These are phyloP conservation scores for Talaromyces sp. DNA, from an alignment of 2,329 filamentous ascomycete genomes.

Conservation along the genomic window DNA sequence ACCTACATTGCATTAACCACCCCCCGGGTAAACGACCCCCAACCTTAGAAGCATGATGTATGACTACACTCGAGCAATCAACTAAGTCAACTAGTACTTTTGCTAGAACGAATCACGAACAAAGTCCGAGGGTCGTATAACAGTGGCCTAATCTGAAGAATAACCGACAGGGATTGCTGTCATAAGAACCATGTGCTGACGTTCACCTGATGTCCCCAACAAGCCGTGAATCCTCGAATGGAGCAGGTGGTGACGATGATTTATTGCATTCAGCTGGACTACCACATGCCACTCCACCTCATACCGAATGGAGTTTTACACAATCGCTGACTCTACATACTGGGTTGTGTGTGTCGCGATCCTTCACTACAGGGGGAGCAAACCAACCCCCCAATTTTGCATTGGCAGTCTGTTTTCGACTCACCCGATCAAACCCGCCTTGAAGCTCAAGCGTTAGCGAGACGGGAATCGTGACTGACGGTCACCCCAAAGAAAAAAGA, in stretches of 20 bases:
- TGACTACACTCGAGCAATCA: background rate
- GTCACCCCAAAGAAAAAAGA: background rate
- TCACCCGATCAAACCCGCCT: background rate
- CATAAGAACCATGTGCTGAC: constrained; percentile 4
- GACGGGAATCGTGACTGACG: background rate
- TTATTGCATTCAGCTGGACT: background rate
- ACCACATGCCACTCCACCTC: background rate
- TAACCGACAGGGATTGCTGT: constrained; percentile 4
- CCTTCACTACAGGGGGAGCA: background rate
- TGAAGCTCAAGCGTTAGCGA: background rate
- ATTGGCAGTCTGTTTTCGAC: background rate
- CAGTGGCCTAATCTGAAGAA: constrained; percentile 5
- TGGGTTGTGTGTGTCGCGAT: background rate
- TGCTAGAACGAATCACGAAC: background rate
- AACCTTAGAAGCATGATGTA: background rate
- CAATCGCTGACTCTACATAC: background rate
- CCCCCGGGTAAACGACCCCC: background rate
- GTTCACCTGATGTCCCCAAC: background rate
- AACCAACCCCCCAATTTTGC: background rate
- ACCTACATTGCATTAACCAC: background rate
- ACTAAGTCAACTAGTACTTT: no score
- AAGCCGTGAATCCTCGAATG: background rate
- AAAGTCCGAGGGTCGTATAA: background rate
- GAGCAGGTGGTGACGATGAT: background rate
- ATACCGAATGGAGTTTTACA: background rate